A percentile compares a stretch with the other conserved stretches of the same genome.
Evolutionary conservation across 345 rosid genomes (phyloP).

Genomic region (Hibiscus tridactylites): DNA sequence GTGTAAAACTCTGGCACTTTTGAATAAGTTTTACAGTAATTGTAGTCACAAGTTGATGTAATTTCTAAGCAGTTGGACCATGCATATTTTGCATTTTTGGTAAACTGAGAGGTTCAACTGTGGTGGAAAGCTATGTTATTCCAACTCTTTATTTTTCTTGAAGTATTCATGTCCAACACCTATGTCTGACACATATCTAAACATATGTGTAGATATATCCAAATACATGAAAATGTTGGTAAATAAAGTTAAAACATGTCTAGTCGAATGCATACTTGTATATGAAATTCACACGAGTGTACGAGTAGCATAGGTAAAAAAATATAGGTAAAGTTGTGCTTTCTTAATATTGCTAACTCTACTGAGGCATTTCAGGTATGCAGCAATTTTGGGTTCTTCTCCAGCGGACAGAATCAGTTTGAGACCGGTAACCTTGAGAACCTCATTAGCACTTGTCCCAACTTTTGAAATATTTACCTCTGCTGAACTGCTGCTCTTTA

Average conservation of each 20-base stretch:
- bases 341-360: neutral
- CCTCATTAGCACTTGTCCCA: neutral
- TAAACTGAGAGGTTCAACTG: neutral
- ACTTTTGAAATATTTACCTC: neutral
- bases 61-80: neutral
- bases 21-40: neutral
- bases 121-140: neutral
- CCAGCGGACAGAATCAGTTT: constrained; percentile 38
- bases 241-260: neutral
- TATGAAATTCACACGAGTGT: neutral
- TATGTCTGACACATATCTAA: neutral
- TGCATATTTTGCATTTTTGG: neutral
- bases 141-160: neutral
- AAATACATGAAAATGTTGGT: neutral
- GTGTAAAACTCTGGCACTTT: constrained; percentile 49
- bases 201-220: neutral
- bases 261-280: neutral
- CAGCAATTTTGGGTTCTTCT: constrained; percentile 75
- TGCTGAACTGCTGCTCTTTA: neutral
- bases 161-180: neutral
- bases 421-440: constrained; percentile 44
- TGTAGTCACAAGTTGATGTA: neutral
- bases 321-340: neutral
- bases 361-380: constrained; percentile 43
- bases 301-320: neutral